Percentiles rank a stretch among this genome's conserved stretches.
These are phyloP conservation scores for Emergomyces orientalis DNA, from an alignment of 2,329 filamentous ascomycete genomes.

Conservation along the genomic window DNA sequence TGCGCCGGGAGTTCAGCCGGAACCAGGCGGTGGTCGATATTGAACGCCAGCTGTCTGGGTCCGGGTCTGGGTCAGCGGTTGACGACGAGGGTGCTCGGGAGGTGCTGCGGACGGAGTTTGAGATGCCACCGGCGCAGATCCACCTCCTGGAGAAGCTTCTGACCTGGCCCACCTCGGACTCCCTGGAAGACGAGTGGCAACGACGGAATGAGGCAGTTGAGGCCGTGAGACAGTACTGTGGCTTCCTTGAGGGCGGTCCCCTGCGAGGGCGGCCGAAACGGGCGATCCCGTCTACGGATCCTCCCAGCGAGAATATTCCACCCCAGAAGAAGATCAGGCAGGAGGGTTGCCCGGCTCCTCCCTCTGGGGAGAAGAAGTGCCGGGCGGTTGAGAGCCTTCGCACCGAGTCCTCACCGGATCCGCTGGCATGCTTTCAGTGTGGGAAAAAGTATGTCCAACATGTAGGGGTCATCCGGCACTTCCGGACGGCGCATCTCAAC, in stretches of 20 bases:
- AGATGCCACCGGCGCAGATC: slow-evolving; percentile 18
- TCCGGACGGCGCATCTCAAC: too few relatives aligned
- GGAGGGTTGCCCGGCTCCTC: too few relatives aligned
- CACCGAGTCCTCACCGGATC: too few relatives aligned
- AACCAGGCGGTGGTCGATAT: slow-evolving; percentile 18
- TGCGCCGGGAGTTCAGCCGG: slow-evolving; percentile 13
- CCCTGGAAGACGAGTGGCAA: slow-evolving; percentile 20
- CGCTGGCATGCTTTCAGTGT: too few relatives aligned
- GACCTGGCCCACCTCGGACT: slow-evolving; percentile 17
- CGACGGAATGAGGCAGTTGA: slow-evolving; percentile 16
- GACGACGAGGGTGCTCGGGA: slow-evolving; percentile 11
- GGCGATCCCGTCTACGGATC: not conserved
- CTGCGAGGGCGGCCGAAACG: too few relatives aligned
- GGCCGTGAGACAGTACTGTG: slow-evolving; percentile 18
- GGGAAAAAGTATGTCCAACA: too few relatives aligned
- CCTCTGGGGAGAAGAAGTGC: too few relatives aligned
- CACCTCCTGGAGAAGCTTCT: slow-evolving; percentile 19
- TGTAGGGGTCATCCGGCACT: too few relatives aligned
- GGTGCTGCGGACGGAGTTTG: slow-evolving; percentile 13
- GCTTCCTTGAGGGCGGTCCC: slow-evolving; percentile 17
- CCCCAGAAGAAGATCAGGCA: too few relatives aligned
- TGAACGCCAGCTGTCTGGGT: slow-evolving; percentile 17
- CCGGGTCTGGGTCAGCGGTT: slow-evolving; percentile 10
- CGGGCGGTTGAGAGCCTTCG: too few relatives aligned
- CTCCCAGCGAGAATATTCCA: too few relatives aligned